phyloP scores from a whole-genome alignment of 257 asterid genomes.

The Jasminum sambac region DNA sequence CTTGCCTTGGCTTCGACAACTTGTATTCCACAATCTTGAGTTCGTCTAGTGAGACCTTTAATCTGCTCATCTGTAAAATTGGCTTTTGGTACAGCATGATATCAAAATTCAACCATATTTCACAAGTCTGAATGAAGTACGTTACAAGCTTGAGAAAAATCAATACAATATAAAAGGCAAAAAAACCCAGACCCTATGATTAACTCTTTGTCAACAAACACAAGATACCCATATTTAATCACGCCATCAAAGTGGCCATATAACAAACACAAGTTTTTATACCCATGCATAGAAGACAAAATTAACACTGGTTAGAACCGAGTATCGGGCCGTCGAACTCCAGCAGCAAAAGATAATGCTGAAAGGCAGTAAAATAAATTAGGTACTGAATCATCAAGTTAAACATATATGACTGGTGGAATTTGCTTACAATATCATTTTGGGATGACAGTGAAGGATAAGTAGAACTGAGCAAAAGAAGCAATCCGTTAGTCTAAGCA shows the following conservation, averaged over 20 bases:
- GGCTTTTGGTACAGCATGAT: slow-evolving; percentile 73
- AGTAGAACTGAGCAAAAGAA: slow-evolving; percentile 60
- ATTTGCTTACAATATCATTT: slow-evolving; percentile 46
- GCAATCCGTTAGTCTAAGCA: slow-evolving; percentile 56
- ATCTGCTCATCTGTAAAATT: slow-evolving; percentile 69
- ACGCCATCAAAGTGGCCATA: too few relatives aligned
- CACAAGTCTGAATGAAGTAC: not conserved
- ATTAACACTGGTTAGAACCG: slow-evolving; percentile 54
- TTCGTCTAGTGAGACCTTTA: slow-evolving; percentile 74
- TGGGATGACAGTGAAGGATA: slow-evolving; percentile 46
- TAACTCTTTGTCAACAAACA: too few relatives aligned
- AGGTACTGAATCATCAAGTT: not conserved
- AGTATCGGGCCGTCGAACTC: slow-evolving; percentile 47
- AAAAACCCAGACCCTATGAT: too few relatives aligned
- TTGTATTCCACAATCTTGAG: slow-evolving; percentile 97
- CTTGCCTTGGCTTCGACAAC: slow-evolving; percentile 98
- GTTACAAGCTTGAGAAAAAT: not conserved
- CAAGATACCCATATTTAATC: too few relatives aligned
- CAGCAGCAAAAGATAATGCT: slow-evolving; percentile 54
- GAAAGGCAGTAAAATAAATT: slow-evolving; percentile 13
- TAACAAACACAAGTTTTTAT: too few relatives aligned
- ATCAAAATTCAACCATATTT: slow-evolving; percentile 3
- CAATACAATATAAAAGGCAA: too few relatives aligned
- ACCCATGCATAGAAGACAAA: slow-evolving; percentile 50
- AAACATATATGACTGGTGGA: not conserved